phyloP scores from a whole-genome alignment of 148 eudicot genomes.

The Amaranthus hypochondriacus region DNA sequence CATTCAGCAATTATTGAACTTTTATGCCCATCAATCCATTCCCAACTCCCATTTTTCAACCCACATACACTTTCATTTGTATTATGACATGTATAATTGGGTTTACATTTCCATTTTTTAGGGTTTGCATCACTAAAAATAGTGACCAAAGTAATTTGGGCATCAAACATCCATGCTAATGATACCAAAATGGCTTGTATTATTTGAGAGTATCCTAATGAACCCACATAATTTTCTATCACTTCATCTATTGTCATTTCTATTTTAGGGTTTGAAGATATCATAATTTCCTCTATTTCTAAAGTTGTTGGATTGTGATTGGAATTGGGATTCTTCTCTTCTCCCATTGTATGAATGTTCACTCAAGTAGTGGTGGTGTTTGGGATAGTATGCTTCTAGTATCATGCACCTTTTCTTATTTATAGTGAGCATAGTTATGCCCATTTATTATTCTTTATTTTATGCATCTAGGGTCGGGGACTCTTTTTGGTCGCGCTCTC shows the following conservation, averaged over 20 bases:
- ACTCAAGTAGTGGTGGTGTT: too few relatives aligned
- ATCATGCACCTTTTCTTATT: too few relatives aligned
- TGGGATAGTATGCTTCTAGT: too few relatives aligned
- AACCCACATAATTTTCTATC: slow-evolving; percentile 29
- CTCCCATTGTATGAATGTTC: too few relatives aligned
- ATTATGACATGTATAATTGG: slow-evolving; percentile 4
- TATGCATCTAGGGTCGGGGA: too few relatives aligned
- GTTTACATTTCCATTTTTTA: slow-evolving; percentile 23
- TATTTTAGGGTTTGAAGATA: neutral
- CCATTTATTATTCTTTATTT: too few relatives aligned
- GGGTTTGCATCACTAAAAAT: slow-evolving; percentile 31
- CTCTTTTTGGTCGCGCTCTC: too few relatives aligned
- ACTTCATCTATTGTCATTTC: slow-evolving; percentile 32
- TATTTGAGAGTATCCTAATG: slow-evolving; percentile 25
- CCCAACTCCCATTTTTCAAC: slow-evolving; percentile 27
- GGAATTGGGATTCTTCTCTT: too few relatives aligned
- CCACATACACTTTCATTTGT: slow-evolving; percentile 27
- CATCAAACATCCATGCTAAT: slow-evolving; percentile 35
- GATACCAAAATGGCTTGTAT: slow-evolving; percentile 28
- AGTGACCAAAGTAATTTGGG: slow-evolving; percentile 24
- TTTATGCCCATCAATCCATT: slow-evolving; percentile 23
- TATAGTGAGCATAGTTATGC: too few relatives aligned
- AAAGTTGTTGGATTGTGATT: too few relatives aligned
- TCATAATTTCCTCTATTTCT: too few relatives aligned
- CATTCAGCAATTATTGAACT: slow-evolving; percentile 46